Percentiles rank a stretch among this genome's conserved stretches.
These are phyloP conservation scores for Domatiomyces catenatus DNA, from an alignment of 2,329 filamentous ascomycete genomes.

Conservation along the genomic window DNA sequence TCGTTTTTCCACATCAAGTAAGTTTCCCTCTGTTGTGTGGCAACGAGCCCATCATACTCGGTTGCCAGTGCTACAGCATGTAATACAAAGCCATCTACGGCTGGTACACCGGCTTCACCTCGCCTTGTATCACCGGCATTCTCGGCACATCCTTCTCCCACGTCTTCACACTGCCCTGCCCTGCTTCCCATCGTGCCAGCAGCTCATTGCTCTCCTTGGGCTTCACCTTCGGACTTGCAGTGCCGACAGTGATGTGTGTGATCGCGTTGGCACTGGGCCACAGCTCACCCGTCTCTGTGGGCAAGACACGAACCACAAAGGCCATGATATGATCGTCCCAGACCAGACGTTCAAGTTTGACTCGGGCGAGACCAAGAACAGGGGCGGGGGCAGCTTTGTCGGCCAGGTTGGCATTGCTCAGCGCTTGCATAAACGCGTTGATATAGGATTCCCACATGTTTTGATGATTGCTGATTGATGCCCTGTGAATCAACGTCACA, in stretches of 20 bases:
- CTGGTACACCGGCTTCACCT: constrained; percentile 36
- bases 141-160: constrained; percentile 39
- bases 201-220: constrained; percentile 89
- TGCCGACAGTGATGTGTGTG: constrained; percentile 83
- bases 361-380: constrained; percentile 23
- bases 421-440: constrained; percentile 36
- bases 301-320: constrained; percentile 59
- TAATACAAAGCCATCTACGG: constrained; percentile 3
- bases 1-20: too few relatives aligned
- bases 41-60: too few relatives aligned
- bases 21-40: too few relatives aligned
- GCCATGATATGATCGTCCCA: constrained; percentile 84
- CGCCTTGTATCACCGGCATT: constrained; percentile 40
- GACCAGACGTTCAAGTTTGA: constrained; percentile 53
- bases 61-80: too few relatives aligned
- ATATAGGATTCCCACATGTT: constrained; percentile 63
- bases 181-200: constrained; percentile 57
- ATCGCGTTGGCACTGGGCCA: constrained; percentile 63
- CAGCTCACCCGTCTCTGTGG: constrained; percentile 31
- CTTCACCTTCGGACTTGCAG: constrained; percentile 57
- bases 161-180: constrained; percentile 32
- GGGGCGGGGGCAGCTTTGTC: constrained; percentile 20
- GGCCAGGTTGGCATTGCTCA: constrained; percentile 15
- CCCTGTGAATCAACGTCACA: constrained; percentile 80
- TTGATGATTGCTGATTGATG: constrained; percentile 42